Conservation (phyloP, 73 alveolate species). For the Blepharisma japonicum region DNA sequence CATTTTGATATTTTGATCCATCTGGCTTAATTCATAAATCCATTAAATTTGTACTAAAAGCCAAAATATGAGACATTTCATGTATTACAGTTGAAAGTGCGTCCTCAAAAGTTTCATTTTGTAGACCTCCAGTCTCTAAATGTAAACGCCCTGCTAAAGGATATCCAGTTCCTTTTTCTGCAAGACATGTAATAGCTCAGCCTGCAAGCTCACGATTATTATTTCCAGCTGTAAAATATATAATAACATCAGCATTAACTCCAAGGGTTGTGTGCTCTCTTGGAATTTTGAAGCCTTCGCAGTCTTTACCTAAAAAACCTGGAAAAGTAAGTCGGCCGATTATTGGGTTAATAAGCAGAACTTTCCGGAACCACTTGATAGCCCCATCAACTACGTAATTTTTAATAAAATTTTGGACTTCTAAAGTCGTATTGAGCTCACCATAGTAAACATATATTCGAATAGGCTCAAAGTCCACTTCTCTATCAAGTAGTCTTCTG, state of each 20-base stretch:
- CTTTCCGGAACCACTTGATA: not conserved
- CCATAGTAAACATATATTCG: no score
- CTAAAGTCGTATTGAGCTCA: no score
- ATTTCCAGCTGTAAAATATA: not conserved
- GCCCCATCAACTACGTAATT: conserved; percentile 14
- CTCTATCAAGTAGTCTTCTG: no score
- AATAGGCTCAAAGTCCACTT: no score
- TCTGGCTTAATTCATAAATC: not conserved
- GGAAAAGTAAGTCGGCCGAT: not conserved
- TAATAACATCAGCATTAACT: conserved; percentile 4
- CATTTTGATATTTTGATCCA: not conserved
- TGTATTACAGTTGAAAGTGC: not conserved
- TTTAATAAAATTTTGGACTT: not conserved
- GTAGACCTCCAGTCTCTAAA: not conserved
- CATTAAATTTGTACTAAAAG: not conserved
- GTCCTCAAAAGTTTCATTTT: not conserved
- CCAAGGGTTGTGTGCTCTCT: not conserved
- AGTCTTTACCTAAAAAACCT: not conserved
- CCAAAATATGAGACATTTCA: conserved; percentile 15
- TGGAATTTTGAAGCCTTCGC: not conserved
- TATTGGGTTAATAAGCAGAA: not conserved
- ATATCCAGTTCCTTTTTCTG: not conserved
- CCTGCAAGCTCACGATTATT: not conserved
- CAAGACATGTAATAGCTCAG: not conserved
- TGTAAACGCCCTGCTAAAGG: conserved; percentile 1